These are phyloP conservation scores for Blastomyces parvus DNA, from an alignment of 2,329 filamentous ascomycete genomes.

Conservation along the genomic window DNA sequence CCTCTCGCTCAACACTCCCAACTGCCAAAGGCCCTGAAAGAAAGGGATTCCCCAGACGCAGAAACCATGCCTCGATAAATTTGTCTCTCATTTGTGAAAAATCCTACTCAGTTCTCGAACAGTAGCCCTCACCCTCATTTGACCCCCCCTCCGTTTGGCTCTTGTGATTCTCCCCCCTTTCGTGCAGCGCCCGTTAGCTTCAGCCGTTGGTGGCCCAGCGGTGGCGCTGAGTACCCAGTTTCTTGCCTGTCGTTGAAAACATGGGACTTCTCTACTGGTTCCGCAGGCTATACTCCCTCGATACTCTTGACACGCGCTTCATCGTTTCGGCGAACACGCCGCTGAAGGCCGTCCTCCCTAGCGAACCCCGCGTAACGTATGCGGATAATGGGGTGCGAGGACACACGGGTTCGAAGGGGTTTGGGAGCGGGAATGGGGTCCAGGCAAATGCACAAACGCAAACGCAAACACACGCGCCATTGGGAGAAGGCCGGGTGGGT, in stretches of 20 bases:
- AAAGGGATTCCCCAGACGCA: background rate
- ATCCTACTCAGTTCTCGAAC: background rate
- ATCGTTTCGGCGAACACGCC: constrained; percentile 60
- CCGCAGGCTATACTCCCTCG: constrained; percentile 51
- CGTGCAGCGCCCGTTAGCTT: background rate
- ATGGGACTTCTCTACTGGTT: constrained; percentile 42
- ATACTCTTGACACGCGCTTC: constrained; percentile 63
- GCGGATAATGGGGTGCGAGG: constrained; percentile 16
- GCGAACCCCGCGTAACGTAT: constrained; percentile 33
- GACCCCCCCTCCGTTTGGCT: background rate
- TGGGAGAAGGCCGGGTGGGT: constrained; percentile 33
- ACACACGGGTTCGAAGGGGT: background rate
- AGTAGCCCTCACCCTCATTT: background rate
- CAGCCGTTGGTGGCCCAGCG: background rate
- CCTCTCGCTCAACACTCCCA: too few relatives aligned
- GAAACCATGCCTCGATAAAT: background rate
- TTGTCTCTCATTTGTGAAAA: background rate
- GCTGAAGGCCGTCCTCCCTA: constrained; percentile 49
- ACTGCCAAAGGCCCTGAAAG: too few relatives aligned
- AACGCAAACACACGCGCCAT: background rate
- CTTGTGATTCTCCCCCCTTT: background rate
- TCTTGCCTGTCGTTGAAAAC: constrained; percentile 14
- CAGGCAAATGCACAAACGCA: background rate
- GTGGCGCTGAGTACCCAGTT: background rate
- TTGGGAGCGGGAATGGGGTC: background rate